Evolutionary conservation across 345 rosid genomes (phyloP), one percentile per base, ranked within the genome.

Genomic region (Murraya koenigii): DNA sequence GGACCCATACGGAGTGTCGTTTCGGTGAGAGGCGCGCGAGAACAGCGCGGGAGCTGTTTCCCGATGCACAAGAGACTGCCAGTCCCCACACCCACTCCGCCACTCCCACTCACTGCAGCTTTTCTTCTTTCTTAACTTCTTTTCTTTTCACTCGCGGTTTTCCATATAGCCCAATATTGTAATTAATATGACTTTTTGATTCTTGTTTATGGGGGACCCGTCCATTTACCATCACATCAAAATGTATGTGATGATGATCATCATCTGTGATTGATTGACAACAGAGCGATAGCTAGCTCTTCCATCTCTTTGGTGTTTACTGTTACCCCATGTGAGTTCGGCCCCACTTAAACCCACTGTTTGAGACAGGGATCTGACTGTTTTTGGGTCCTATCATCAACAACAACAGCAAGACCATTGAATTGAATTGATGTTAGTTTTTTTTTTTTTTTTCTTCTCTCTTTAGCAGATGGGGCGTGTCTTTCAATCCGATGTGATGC

Each of bases 41-140:
- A 89, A 89, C 90, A 89, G 90, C 90, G 92, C 91, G 91, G 86
- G 92, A 82, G 90, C 88, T 89, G 90, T 89, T 87, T 89, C 90
- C 90, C 92, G 75, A 88, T 80, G 91, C 86, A 80, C 47, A 49
- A 58, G 23, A 58, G 23, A 59, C 72, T 30, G 54, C 68, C 75
- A 72, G 62, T 72, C 78, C 68, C 75, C 71, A 61, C 81, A 1
- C 22, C 8, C 55, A 0, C 55, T 1, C 49, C 49, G 9, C 8
- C 55, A 0, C 55, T 1, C 49, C 49, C 49, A 13, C 49, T 44
- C 1, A 13, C 49, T 44, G 30, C 14, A 26, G 28, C 30, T 60
- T n/a, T n/a, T 6, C 59, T 26, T 39, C 36, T 65, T 56, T 71
- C 71, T 26, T 63, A 23, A n/a, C 44, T 13, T 23, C 47, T 2